Base-by-base conservation (phyloP, 768 basidiomycete genomes). In the Boletales sp. region DNA sequence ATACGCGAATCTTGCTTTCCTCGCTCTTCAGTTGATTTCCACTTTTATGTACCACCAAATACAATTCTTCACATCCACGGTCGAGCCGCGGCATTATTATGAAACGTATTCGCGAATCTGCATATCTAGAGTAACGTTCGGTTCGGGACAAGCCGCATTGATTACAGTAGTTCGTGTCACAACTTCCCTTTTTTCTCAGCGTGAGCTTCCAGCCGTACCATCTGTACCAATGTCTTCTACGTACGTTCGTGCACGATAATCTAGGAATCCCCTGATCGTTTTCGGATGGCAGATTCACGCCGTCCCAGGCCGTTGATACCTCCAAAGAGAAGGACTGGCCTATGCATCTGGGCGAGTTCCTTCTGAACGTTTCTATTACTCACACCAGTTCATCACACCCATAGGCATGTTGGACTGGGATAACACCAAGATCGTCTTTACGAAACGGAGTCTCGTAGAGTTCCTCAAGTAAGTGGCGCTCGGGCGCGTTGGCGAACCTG, bases 341-440 rank as follows among this genome's bases (percentile, higher is more conserved):
- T 29, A 69, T 80, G 52, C 76, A 76, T 56, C 71, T 90, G 17
- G 87, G 87, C 83, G 24, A 27, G 24, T 7, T 7, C 4, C 24
- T 27, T 27, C 7, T 27, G 24, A 27, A 44, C 24, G 74, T 61
- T 10, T 48, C 40, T 27, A 41, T 38, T 38, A 32, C n/a, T 40
- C 27, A 39, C 48, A 37, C 19, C 32, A 15, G 45, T 5, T 2
- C 21, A 47, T 29, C 51, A 11, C 24, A 11, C 35, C 39, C 34
- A 4, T 47, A 88, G 87, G 86, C 52, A 79, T 87, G 81, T 72
- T 90, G 55, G 88, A 90, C 67, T 90, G 88, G 87, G 88, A 90
- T 61, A 64, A 69, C 12, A 87, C 84, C 42, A 80, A 69, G 52
- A 87, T 90, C 53, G 81, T 90, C 27, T 90, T 90, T 63, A 90